phyloP scores from a whole-genome alignment of 345 rosid genomes.

The Passiflora organensis region DNA sequence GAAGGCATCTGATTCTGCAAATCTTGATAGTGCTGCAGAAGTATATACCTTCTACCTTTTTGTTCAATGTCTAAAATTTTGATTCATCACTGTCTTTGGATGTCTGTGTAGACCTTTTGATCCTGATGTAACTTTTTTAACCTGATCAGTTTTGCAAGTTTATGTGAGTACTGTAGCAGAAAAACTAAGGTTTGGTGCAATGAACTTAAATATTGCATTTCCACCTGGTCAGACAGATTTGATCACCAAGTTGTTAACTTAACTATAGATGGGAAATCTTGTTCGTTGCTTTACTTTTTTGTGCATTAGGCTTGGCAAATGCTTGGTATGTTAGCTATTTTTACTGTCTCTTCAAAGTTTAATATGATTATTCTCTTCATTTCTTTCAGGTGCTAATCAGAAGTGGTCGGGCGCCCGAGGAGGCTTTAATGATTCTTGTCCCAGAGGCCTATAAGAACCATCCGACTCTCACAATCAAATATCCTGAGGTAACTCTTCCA shows the following conservation, averaged over 20 bases:
- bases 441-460: constrained; percentile 99
- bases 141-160: too few relatives aligned
- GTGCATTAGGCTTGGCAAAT: constrained; percentile 12
- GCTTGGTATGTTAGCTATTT: not conserved
- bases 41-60: constrained; percentile 37
- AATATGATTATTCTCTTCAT: constrained; percentile 9
- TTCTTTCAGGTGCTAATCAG: constrained; percentile 68
- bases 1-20: constrained; percentile 94
- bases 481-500: constrained; percentile 69
- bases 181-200: too few relatives aligned
- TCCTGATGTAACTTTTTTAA: too few relatives aligned
- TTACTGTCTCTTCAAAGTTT: constrained; percentile 8
- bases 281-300: not conserved
- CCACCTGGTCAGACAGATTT: too few relatives aligned
- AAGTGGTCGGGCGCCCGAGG: constrained; percentile 89
- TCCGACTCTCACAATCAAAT: constrained; percentile 75
- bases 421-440: constrained; percentile 94
- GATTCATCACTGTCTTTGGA: too few relatives aligned
- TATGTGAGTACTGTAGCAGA: too few relatives aligned
- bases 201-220: too few relatives aligned
- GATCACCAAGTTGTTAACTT: constrained; percentile 1
- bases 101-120: too few relatives aligned
- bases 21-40: constrained; percentile 96
- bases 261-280: not conserved
- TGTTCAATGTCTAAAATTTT: not conserved